phyloP scores from a whole-genome alignment of 1,284 basidiomycete genomes.

The Pisolithus thermaeus region DNA sequence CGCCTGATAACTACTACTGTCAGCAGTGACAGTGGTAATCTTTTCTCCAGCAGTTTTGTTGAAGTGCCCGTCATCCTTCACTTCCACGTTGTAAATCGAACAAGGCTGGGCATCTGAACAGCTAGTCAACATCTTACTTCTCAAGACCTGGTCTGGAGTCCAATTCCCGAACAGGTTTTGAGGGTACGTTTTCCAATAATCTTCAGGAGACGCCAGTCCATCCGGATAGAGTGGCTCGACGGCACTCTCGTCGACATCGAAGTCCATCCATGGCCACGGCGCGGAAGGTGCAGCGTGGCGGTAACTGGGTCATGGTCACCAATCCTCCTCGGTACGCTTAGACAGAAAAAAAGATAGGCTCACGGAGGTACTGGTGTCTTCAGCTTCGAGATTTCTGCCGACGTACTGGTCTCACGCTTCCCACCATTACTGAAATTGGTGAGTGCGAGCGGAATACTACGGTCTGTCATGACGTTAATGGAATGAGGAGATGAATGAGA shows the following conservation, averaged over 20 bases:
- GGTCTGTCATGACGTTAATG: background rate
- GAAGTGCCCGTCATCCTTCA: conserved; percentile 26
- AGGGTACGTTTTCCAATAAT: conserved; percentile 31
- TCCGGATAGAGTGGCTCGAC: background rate
- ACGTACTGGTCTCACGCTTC: background rate
- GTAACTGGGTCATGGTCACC: conserved; percentile 7
- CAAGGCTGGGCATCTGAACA: conserved; percentile 20
- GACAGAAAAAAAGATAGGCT: background rate
- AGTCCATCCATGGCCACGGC: conserved; percentile 23
- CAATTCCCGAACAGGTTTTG: conserved; percentile 42
- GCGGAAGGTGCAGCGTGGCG: conserved; percentile 19
- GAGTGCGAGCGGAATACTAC: background rate
- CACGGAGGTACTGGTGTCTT: conserved; percentile 22
- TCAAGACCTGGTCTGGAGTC: conserved; percentile 33
- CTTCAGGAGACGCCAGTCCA: background rate
- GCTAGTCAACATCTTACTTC: conserved; percentile 30
- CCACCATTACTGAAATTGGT: background rate
- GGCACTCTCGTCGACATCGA: background rate
- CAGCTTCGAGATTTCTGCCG: background rate
- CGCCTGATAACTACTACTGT: background rate
- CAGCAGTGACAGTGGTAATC: background rate
- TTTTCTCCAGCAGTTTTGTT: background rate
- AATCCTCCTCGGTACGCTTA: background rate
- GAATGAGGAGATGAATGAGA: background rate
- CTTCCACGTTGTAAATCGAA: conserved; percentile 34